Conservation (phyloP, 176 grass and related monocot species). For the Paspalum vaginatum region DNA sequence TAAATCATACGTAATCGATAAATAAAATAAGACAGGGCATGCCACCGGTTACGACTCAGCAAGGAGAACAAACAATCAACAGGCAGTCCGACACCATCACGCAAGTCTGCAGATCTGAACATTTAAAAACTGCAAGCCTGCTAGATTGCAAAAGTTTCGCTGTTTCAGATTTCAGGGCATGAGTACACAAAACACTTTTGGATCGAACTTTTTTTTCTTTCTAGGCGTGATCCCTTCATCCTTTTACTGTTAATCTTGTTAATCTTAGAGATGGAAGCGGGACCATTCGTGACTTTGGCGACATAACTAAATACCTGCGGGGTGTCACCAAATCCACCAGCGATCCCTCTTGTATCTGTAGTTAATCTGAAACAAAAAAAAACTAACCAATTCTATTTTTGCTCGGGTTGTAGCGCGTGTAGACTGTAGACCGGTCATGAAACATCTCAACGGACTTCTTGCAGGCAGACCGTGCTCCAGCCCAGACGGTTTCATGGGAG, state of each 20-base stretch:
- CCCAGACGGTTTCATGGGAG: no score
- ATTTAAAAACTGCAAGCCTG: neutral
- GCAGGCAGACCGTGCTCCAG: no score
- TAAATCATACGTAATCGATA: neutral
- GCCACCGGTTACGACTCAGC: neutral
- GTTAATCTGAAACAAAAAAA: neutral
- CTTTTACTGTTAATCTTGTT: neutral
- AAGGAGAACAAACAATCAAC: neutral
- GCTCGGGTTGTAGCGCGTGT: no score
- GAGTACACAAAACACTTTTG: neutral
- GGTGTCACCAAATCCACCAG: no score
- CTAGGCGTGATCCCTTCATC: neutral
- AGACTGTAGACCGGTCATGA: no score
- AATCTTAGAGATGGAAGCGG: no score
- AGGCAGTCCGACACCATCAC: neutral
- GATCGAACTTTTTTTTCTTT: neutral
- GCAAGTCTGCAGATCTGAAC: no score
- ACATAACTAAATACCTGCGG: no score
- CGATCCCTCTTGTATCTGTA: no score
- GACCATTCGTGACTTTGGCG: no score
- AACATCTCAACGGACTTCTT: no score
- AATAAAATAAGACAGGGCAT: neutral
- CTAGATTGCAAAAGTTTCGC: neutral
- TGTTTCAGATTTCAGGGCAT: neutral
- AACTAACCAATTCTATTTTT: no score